Base-by-base conservation (phyloP, 352 stramenopile genomes). In the Phytophthora niederhauseri region DNA sequence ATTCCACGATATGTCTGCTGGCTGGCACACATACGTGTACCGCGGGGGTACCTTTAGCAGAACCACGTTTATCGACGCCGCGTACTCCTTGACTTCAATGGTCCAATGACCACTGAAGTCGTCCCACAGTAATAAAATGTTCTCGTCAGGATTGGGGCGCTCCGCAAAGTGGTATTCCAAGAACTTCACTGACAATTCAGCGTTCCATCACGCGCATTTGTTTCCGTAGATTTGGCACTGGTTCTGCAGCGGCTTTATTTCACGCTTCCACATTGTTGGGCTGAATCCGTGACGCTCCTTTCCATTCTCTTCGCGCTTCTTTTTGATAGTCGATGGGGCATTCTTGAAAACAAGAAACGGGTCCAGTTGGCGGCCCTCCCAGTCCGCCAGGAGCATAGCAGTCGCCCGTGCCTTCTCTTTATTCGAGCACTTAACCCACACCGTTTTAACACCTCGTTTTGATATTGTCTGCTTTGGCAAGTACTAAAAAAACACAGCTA, bases 321-420 rank as follows among this genome's bases (percentile, higher is more conserved):
- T n/a, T 34, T 26, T 46, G 15, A 20, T 55, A 20, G 20, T 45
- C 36, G 30, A 20, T 7, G 57, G 28, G 7, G 22, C 12, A 28
- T 43, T 55, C 4, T 63, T 64, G 11, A 61, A 46, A 6, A 61
- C 20, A 28, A 61, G 20, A 43, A 52, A 41, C 19, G 17, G 19
- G 4, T 14, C 41, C 3, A 46, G 43, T 34, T 63, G 54, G 3
- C 0, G 28, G 24, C 57, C 45, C 19, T 48, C 57, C 43, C 43
- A 64, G 20, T 49, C 57, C 11, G 14, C 26, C 14, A 50, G 26
- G 24, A 64, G 57, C 57, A 64, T 49, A 17, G 57, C 57, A 2
- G 57, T 64, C 3, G 57, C 57, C 22, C 57, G 43, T 36, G 30
- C 24, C 24, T 64, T 64, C 12, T 64, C 57, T 49, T 56, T 41